Base-by-base conservation (phyloP, 768 basidiomycete genomes). In the Xerocomellus amylosporus region DNA sequence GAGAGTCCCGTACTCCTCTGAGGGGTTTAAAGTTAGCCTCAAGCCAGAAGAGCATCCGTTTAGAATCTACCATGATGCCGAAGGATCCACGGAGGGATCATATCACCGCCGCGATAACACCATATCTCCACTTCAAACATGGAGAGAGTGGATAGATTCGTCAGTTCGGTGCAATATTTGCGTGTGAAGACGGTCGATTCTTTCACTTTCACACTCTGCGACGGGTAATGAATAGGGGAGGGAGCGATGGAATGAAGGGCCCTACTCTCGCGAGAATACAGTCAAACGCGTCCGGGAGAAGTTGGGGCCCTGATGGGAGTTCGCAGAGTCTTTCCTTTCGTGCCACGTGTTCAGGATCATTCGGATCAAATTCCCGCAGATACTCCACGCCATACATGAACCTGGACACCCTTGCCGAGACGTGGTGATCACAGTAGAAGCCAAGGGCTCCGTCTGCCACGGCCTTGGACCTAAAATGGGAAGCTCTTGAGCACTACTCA, bases 371-470 rank as follows among this genome's bases (percentile, higher is more conserved):
- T 54, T 87, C 83, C 17, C 88, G 79, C 19, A 90, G 73, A 64
- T 83, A 90, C 67, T 90, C 88, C 43, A 90, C 89, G 15, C 89
- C 89, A 64, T 90, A 92, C 82, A 89, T 84, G 64, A 81, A 90
- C 66, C 79, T 88, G 30, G 87, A 87, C 75, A 90, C 83, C 41
- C 89, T 81, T 22, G 89, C 87, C 5, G 87, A 87, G 51, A 92
- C 90, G 60, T 90, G 85, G 57, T 90, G 90, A 62, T 90, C 89
- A 59, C 86, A 87, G 70, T 89, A 90, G 70, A 90, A 92, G 28
- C 88, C 88, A 58, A 91, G 82, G 2, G 88, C 88, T 24, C 90
- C 89, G 58, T 92, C 88, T 30, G 90, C 88, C 8, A 90, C 88
- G 4, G 90, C 89, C 69, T 92, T 92, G 17, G 90, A 90, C 14